Percentiles rank a stretch among this genome's conserved stretches.
Conservation (phyloP, 2,329 filamentous ascomycete species). For the Cercospora citrullina region DNA sequence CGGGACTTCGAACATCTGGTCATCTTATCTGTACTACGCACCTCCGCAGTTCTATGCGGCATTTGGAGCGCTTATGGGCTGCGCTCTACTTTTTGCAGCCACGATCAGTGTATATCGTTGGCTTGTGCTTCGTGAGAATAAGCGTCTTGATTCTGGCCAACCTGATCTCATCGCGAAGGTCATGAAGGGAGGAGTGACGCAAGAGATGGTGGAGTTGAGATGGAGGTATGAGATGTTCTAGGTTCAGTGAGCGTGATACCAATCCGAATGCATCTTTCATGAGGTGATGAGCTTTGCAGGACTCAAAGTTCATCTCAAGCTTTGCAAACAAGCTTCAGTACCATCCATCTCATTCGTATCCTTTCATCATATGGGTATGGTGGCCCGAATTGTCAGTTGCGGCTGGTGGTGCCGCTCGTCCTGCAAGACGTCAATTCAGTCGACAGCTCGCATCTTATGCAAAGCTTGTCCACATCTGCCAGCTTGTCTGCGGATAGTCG, state of each 20-base stretch:
- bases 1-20: conserved; percentile 39
- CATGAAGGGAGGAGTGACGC: conserved; percentile 46
- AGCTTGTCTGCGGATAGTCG: too few relatives aligned
- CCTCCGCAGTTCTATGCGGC: conserved; percentile 46
- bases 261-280: background rate
- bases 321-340: background rate
- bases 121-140: background rate
- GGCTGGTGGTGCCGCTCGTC: background rate
- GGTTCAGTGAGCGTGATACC: background rate
- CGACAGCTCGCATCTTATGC: too few relatives aligned
- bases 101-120: background rate
- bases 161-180: conserved; percentile 42
- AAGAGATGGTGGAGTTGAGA: conserved; percentile 46
- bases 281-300: background rate
- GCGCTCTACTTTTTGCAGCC: background rate
- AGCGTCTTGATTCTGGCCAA: background rate
- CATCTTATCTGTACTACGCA: conserved; percentile 40
- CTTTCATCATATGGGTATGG: too few relatives aligned
- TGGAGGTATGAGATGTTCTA: conserved; percentile 49
- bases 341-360: background rate
- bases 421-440: background rate
- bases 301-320: background rate
- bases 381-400: too few relatives aligned
- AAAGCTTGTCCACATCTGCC: too few relatives aligned
- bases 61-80: conserved; percentile 37